A percentile compares a stretch with the other conserved stretches of the same genome.
Evolutionary conservation across 2,329 filamentous ascomycete species (phyloP).

Genomic region (Trichoderma atroviride): DNA sequence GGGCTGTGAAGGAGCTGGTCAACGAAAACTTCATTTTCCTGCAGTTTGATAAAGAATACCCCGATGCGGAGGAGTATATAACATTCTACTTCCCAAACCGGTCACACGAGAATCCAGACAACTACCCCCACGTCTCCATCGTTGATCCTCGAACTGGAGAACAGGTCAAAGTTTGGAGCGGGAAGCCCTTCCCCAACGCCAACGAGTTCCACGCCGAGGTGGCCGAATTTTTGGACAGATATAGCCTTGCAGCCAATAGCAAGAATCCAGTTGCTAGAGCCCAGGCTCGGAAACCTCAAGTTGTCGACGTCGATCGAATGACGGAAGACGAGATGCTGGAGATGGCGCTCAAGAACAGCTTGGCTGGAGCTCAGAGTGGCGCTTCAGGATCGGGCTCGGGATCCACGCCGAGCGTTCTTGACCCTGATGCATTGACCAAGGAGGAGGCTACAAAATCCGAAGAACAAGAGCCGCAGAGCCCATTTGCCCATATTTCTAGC

Average conservation of each 20-base stretch:
- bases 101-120: conserved; percentile 76
- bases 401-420: conserved; percentile 61
- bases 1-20: conserved; percentile 75
- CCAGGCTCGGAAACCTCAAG: conserved; percentile 64
- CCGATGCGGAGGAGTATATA: conserved; percentile 76
- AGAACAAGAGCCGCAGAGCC: conserved; percentile 43
- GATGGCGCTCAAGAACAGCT: conserved; percentile 86
- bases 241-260: conserved; percentile 82
- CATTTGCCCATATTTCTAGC: conserved; percentile 72
- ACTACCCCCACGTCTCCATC: conserved; percentile 94
- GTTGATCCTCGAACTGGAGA: conserved; percentile 95
- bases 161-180: conserved; percentile 95
- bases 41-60: conserved; percentile 87
- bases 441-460: conserved; percentile 50
- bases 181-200: conserved; percentile 73
- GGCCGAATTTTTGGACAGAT: conserved; percentile 94
- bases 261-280: conserved; percentile 87
- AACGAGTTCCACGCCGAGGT: conserved; percentile 87
- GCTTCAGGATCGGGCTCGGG: conserved; percentile 42
- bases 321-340: conserved; percentile 98
- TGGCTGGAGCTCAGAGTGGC: conserved; percentile 53
- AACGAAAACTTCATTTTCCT: conserved; percentile 94
- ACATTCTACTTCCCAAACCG: conserved; percentile 82
- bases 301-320: conserved; percentile 80
- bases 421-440: conserved; percentile 87